Conservation (phyloP, 805 yeast genomes). For the Kluyveromyces dobzhanskii region DNA sequence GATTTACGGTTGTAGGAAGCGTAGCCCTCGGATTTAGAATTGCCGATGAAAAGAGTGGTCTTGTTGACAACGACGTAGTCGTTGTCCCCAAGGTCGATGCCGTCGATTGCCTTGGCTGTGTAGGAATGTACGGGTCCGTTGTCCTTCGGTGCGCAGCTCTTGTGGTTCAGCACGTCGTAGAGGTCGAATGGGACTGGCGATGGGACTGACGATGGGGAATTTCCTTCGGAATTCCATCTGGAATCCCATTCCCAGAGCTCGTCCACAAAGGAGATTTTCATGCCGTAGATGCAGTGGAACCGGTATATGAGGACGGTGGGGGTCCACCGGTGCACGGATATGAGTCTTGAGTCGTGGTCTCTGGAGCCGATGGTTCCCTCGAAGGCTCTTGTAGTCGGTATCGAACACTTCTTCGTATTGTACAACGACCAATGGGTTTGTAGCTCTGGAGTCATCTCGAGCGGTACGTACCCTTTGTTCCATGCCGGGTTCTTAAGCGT, state of each 20-base stretch:
- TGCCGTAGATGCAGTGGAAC: slow-evolving; percentile 4
- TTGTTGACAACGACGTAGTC: slow-evolving; percentile 8
- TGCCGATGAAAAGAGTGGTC: neutral
- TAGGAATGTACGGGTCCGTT: slow-evolving; percentile 12
- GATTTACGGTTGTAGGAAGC: slow-evolving; percentile 10
- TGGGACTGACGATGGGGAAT: too few relatives aligned
- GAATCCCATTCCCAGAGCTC: too few relatives aligned
- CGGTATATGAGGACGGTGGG: neutral
- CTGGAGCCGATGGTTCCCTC: neutral
- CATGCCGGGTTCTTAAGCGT: slow-evolving; percentile 38
- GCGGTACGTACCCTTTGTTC: slow-evolving; percentile 16
- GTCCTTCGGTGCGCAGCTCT: neutral
- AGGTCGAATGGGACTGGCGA: too few relatives aligned
- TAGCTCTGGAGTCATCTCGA: slow-evolving; percentile 28
- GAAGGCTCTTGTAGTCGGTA: slow-evolving; percentile 16
- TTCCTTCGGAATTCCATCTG: slow-evolving; percentile 33
- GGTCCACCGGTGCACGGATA: slow-evolving; percentile 3
- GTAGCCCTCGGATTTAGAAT: neutral
- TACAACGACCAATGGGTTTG: slow-evolving; percentile 26
- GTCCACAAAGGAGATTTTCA: slow-evolving; percentile 40
- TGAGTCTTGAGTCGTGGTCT: slow-evolving; percentile 3
- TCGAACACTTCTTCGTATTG: slow-evolving; percentile 7
- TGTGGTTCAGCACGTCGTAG: neutral
- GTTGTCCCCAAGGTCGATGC: slow-evolving; percentile 5
- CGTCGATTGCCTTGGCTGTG: slow-evolving; percentile 10